Evolutionary conservation across 768 basidiomycete species (phyloP).

Genomic region (Tricholoma sp.): DNA sequence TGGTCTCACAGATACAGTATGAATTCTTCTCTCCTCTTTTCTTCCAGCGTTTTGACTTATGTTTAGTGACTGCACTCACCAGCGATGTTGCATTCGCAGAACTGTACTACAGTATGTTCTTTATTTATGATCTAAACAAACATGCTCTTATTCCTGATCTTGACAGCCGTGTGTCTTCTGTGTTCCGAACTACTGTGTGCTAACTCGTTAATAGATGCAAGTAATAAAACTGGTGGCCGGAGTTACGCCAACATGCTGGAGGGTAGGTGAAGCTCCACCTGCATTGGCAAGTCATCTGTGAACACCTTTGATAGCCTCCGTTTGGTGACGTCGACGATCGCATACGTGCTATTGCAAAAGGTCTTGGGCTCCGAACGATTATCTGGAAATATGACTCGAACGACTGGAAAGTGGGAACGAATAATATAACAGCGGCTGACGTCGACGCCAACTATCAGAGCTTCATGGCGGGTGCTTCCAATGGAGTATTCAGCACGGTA

Average conservation of each 20-base stretch:
- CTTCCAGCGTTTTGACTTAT: background rate
- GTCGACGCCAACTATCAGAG: conserved; percentile 50
- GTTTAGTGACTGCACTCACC: conserved; percentile 49
- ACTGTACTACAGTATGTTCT: conserved; percentile 60
- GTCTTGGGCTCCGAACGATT: conserved; percentile 64
- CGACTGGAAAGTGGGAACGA: conserved; percentile 65
- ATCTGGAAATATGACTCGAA: conserved; percentile 70
- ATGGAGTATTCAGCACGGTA: conserved; percentile 36
- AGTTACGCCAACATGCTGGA: conserved; percentile 58
- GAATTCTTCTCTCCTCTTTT: conserved; percentile 7
- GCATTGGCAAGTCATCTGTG: background rate
- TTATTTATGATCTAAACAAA: background rate
- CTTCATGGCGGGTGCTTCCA: conserved; percentile 43
- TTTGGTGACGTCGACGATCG: conserved; percentile 73
- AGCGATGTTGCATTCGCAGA: conserved; percentile 73
- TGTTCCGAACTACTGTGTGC: background rate
- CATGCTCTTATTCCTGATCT: background rate
- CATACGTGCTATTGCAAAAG: conserved; percentile 63
- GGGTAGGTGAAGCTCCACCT: conserved; percentile 26
- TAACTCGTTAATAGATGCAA: conserved; percentile 33
- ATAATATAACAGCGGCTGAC: conserved; percentile 34
- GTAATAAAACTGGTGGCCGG: conserved; percentile 50
- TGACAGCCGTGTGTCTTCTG: background rate
- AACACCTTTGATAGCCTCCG: conserved; percentile 39
- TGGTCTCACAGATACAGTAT: conserved; percentile 55